Percentiles rank a stretch among this genome's conserved stretches.
phyloP scores from a whole-genome alignment of 139 green algal genomes.

The Coccomyxa sp. region DNA sequence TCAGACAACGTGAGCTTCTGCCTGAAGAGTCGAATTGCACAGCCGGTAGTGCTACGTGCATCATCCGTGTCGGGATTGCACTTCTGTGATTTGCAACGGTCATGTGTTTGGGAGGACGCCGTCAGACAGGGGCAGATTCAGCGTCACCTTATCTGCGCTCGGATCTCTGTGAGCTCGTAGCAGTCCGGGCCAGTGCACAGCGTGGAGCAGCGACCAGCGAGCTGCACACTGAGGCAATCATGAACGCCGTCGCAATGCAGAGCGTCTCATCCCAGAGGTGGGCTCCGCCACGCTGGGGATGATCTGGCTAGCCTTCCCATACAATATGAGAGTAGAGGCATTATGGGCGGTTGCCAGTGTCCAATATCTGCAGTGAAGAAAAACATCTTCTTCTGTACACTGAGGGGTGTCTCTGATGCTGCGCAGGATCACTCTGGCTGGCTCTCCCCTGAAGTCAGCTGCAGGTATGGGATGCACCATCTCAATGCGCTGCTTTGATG shows the following conservation, averaged over 20 bases:
- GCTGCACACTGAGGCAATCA: no score
- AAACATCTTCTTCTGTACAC: not conserved
- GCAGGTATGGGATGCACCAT: constrained; percentile 8
- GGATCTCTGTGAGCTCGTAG: no score
- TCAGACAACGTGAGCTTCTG: no score
- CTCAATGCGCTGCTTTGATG: not conserved
- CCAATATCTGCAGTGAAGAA: not conserved
- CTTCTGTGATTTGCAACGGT: no score
- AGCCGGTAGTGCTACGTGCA: no score
- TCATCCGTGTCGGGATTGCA: no score
- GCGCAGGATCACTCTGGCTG: constrained; percentile 10
- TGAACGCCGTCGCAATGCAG: constrained; percentile 27
- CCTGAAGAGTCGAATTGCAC: no score
- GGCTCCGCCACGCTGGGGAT: not conserved
- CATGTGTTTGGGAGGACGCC: no score
- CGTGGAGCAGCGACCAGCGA: no score
- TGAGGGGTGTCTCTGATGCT: not conserved
- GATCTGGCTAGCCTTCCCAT: not conserved
- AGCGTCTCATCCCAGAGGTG: constrained; percentile 26
- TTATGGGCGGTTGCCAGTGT: not conserved
- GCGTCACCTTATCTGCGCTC: no score
- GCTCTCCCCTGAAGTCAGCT: constrained; percentile 3
- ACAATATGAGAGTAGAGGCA: not conserved
- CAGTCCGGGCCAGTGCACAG: no score
- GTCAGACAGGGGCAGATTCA: no score